These are phyloP conservation scores for Xanthoconium stramineum DNA, from an alignment of 768 basidiomycete genomes.

Conservation along the genomic window DNA sequence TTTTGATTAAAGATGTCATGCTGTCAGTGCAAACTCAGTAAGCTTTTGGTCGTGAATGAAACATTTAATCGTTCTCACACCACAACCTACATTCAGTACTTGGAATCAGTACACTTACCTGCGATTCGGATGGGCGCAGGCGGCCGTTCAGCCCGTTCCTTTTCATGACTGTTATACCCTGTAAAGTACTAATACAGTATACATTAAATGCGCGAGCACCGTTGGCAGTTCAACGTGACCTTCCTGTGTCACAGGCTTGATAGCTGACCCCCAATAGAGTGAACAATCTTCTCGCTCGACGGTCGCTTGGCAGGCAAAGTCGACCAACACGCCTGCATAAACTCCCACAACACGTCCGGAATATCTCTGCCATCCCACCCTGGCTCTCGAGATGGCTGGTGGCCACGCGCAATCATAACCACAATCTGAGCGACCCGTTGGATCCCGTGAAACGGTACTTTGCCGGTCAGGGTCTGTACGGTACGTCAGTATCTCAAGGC, in stretches of 20 bases:
- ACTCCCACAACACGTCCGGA: conserved; percentile 21
- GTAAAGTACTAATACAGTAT: too few relatives aligned
- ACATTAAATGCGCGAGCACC: neutral
- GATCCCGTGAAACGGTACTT: conserved; percentile 22
- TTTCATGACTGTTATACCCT: too few relatives aligned
- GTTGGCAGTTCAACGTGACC: too few relatives aligned
- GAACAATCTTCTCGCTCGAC: conserved; percentile 5
- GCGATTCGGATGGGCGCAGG: too few relatives aligned
- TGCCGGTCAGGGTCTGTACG: conserved; percentile 21
- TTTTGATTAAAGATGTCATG: too few relatives aligned
- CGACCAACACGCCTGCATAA: conserved; percentile 25
- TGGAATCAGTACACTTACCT: too few relatives aligned
- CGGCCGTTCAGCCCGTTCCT: too few relatives aligned
- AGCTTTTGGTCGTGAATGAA: neutral
- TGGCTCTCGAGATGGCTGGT: conserved; percentile 6
- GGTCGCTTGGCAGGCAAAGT: conserved; percentile 14
- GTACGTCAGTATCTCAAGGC: neutral
- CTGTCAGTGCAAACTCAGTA: too few relatives aligned
- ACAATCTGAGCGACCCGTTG: conserved; percentile 23
- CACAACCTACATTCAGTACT: too few relatives aligned
- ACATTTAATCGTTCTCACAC: neutral
- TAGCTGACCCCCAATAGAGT: conserved; percentile 13
- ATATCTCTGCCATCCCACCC: conserved; percentile 25
- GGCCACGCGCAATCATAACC: conserved; percentile 15
- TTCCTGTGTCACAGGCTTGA: neutral